Evolutionary conservation across 352 stramenopile species (phyloP), one percentile per base, ranked within the genome.

Genomic region (Phytopythium ostracodes): DNA sequence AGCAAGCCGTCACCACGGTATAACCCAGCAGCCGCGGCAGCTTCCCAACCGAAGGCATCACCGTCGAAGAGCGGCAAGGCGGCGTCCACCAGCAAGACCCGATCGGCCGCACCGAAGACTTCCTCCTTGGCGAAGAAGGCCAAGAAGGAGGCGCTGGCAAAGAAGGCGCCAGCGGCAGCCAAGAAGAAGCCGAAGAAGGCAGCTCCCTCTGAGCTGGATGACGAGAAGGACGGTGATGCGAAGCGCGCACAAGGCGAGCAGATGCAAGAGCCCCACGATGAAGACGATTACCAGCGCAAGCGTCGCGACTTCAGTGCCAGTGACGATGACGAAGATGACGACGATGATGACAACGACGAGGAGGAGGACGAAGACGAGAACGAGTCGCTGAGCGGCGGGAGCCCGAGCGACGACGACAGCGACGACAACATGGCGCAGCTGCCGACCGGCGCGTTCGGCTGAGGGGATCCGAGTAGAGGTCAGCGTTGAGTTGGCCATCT

Each of bases 391-490:
- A 78, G 73, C 46, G 77, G 70, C 12, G 73, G 71, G 5, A 84
- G 72, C 53, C 66, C 62, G 1, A 81, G 71, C 43, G 77, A 87
- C 27, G 77, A 88, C 67, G 79, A 89, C 62, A 81, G 77, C 56
- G 79, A 89, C 53, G 76, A 85, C 42, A 70, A 79, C 58, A 80
- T 88, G 72, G 78, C 78, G 27, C 70, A 88, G 52, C 67, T 89
- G 25, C 79, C 79, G 6, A 87, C 74, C 14, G 79, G 79, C 15
- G 79, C 79, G 0, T 89, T 89, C 47, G 79, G 79, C 20, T 89
- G 75, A 54, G 25, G 7, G 55, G 5, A 6, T 6, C 38, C 15
- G 2, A 20, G 22, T n/a, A 14, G 0, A 7, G 42, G n/a, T n/a
- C n/a, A n/a, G n/a, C n/a, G n/a, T 1, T 7, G 8, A n/a, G 38